Evolutionary conservation across 148 eudicot species (phyloP), one percentile per base, ranked within the genome.

Genomic region (Talinum fruticosum): DNA sequence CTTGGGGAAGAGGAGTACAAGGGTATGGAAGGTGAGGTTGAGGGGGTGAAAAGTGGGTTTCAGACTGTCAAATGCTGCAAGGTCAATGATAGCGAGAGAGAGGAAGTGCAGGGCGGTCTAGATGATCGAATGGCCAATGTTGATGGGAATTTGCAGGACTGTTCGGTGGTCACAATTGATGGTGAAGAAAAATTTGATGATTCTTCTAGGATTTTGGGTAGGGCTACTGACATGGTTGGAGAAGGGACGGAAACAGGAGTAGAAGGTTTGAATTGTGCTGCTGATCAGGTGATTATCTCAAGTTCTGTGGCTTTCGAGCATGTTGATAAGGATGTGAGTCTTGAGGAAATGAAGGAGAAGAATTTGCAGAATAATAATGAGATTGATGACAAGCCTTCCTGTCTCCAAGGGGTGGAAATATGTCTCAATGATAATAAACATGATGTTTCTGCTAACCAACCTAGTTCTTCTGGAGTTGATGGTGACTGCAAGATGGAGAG

Each of bases 211-310:
- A 38, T 19, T 72, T 33, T 47, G 38, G 78, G 71, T 72, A 24
- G 66, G 53, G 70, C 70, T 66, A 62, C 76, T 80, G 75, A 51
- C 41, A 45, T 35, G 64, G 79, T 66, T 35, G 81, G 69, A 73
- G 73, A 68, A 65, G 38, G 66, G 32, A 64, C 68, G 35, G 72
- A 81, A 74, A 53, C 66, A 66, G 82, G 83, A 83, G 84, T 76
- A 78, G 77, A 67, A 54, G 72, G 59, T 35, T 35, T 66, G 36
- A 73, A 59, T 33, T 61, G 69, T 73, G 75, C 54, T 53, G 57
- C 26, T 73, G 69, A 67, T 66, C 59, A 15, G 67, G 74, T 26
- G 30, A 23, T 57, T 19, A 18, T 5, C 28, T 38, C 66, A 24
- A 34, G 24, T 67, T 57, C 69, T 14, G 66, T 6, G 1, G 71